Conservation (phyloP, 2,329 filamentous ascomycete genomes). For the Pleurostoma richardsiae region DNA sequence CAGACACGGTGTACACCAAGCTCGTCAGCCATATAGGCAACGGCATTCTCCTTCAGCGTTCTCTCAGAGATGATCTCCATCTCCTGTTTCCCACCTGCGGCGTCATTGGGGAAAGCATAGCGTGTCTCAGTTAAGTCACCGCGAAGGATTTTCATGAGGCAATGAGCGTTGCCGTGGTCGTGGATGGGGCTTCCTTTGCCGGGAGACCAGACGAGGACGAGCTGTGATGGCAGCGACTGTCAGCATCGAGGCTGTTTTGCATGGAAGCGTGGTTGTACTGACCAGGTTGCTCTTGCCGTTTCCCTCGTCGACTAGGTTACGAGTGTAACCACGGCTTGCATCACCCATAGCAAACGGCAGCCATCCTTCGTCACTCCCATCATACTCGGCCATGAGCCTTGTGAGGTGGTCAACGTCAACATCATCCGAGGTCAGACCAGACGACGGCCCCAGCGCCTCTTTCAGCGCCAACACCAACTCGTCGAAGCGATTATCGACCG, state of each 20-base stretch:
- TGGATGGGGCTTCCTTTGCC: slow-evolving; percentile 81
- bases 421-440: slow-evolving; percentile 76
- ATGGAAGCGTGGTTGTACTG: slow-evolving; percentile 12
- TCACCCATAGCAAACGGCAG: slow-evolving; percentile 70
- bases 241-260: slow-evolving; percentile 5
- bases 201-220: slow-evolving; percentile 86
- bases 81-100: slow-evolving; percentile 40
- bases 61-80: slow-evolving; percentile 63
- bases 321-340: slow-evolving; percentile 65
- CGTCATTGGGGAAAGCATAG: slow-evolving; percentile 62
- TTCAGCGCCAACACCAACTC: slow-evolving; percentile 70
- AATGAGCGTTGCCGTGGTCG: slow-evolving; percentile 85
- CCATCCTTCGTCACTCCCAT: slow-evolving; percentile 68
- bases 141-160: slow-evolving; percentile 83
- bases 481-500: slow-evolving; percentile 52
- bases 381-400: slow-evolving; percentile 69
- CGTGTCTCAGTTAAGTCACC: slow-evolving; percentile 77
- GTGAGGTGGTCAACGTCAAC: slow-evolving; percentile 70
- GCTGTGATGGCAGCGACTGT: slow-evolving; percentile 37
- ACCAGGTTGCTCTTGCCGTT: slow-evolving; percentile 60
- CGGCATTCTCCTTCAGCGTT: slow-evolving; percentile 63
- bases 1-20: slow-evolving; percentile 80
- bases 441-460: slow-evolving; percentile 69
- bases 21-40: slow-evolving; percentile 89
- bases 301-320: slow-evolving; percentile 85